Conservation (phyloP, 1,284 basidiomycete genomes). For the Bothia castanella region DNA sequence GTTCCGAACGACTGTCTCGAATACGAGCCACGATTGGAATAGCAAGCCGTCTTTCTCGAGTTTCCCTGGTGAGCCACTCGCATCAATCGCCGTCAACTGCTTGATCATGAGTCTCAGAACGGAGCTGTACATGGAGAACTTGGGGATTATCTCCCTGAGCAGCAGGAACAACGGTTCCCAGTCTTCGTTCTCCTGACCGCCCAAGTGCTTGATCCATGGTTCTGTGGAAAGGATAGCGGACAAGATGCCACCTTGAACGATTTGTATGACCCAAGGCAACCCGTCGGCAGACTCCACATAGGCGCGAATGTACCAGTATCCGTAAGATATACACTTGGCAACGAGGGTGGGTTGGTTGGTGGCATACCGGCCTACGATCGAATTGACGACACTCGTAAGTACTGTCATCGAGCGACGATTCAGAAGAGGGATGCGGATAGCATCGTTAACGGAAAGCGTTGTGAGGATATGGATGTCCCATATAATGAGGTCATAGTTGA, state of each 20-base stretch:
- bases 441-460: constrained; percentile 26
- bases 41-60: constrained; percentile 18
- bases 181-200: constrained; percentile 22
- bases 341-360: constrained; percentile 11
- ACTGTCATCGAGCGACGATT: constrained; percentile 22
- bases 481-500: constrained; percentile 28
- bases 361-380: constrained; percentile 11
- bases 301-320: constrained; percentile 31
- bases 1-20: constrained; percentile 20
- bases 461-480: constrained; percentile 34
- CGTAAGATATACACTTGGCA: constrained; percentile 30
- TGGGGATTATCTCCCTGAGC: constrained; percentile 25
- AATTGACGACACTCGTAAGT: constrained; percentile 19
- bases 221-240: constrained; percentile 27
- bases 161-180: constrained; percentile 30
- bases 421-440: constrained; percentile 26
- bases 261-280: constrained; percentile 26
- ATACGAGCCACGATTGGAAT: constrained; percentile 20
- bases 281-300: constrained; percentile 29
- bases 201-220: constrained; percentile 26
- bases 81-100: constrained; percentile 17
- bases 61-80: constrained; percentile 8
- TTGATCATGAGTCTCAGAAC: constrained; percentile 19
- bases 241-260: constrained; percentile 26
- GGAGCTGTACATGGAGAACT: constrained; percentile 27